Percentiles rank a stretch among this genome's conserved stretches.
Evolutionary conservation across 768 basidiomycete species (phyloP).

Genomic region (Collybia sordida): DNA sequence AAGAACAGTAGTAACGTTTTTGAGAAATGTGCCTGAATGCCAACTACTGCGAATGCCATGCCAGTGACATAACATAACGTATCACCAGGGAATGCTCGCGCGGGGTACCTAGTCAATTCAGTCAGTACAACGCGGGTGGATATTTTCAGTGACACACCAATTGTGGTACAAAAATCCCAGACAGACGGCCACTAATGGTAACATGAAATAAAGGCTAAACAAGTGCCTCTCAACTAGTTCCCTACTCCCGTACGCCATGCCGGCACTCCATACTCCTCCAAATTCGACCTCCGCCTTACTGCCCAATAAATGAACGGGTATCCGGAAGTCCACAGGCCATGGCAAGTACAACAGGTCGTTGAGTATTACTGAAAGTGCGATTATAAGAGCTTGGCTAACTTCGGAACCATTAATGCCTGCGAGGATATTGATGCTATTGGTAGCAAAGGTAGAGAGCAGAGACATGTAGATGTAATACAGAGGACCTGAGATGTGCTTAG

Average conservation of each 20-base stretch:
- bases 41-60: conserved; percentile 98
- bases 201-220: conserved; percentile 97
- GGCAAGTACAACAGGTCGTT: conserved; percentile 97
- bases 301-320: conserved; percentile 71
- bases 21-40: conserved; percentile 95
- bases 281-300: conserved; percentile 65
- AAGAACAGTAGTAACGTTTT: conserved; percentile 97
- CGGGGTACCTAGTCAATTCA: conserved; percentile 77
- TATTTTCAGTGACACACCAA: conserved; percentile 57
- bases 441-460: conserved; percentile 91
- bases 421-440: conserved; percentile 98
- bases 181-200: conserved; percentile 90
- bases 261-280: conserved; percentile 79
- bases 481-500: conserved; percentile 56
- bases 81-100: conserved; percentile 92
- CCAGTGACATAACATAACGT: conserved; percentile 97
- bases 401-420: conserved; percentile 98
- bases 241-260: conserved; percentile 82
- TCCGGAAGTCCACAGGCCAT: conserved; percentile 72
- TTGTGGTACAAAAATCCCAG: conserved; percentile 92
- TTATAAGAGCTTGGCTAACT: conserved; percentile 89
- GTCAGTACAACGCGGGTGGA: neutral
- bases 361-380: conserved; percentile 84
- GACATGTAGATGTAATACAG: conserved; percentile 98
- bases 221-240: conserved; percentile 91